A percentile compares a stretch with the other conserved stretches of the same genome.
Conservation (phyloP, 108 stramenopile genomes). For the Nitzschia sp. region DNA sequence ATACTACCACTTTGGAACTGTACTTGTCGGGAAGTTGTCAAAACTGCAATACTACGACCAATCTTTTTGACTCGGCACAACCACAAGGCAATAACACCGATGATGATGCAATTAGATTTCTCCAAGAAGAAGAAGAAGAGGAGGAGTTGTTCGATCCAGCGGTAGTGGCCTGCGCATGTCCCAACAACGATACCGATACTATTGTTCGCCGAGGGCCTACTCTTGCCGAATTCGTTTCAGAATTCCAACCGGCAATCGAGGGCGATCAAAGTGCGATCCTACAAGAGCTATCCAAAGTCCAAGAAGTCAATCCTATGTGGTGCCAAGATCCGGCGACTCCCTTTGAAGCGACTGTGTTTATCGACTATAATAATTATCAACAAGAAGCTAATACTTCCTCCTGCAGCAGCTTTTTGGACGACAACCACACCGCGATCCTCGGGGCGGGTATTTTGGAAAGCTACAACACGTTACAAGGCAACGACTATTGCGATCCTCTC, state of each 20-base stretch:
- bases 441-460: neutral
- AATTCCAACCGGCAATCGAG: neutral
- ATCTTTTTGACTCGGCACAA: neutral
- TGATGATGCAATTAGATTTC: neutral
- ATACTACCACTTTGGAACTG: neutral
- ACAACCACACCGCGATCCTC: neutral
- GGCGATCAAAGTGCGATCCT: neutral
- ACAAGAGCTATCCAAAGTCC: neutral
- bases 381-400: too few relatives aligned
- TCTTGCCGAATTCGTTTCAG: neutral
- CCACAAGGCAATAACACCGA: neutral
- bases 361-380: neutral
- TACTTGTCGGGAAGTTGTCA: neutral
- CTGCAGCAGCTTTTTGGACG: neutral
- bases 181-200: neutral
- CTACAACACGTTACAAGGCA: conserved; percentile 3
- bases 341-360: neutral
- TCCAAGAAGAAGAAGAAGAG: neutral
- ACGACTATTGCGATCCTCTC: conserved; percentile 15
- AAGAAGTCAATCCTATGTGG: neutral
- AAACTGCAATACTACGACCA: neutral
- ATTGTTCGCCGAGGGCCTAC: neutral
- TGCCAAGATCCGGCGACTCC: neutral
- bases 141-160: too few relatives aligned
- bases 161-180: neutral